Evolutionary conservation across 305 asterid genomes (phyloP).

Genomic region (Lippia alba): DNA sequence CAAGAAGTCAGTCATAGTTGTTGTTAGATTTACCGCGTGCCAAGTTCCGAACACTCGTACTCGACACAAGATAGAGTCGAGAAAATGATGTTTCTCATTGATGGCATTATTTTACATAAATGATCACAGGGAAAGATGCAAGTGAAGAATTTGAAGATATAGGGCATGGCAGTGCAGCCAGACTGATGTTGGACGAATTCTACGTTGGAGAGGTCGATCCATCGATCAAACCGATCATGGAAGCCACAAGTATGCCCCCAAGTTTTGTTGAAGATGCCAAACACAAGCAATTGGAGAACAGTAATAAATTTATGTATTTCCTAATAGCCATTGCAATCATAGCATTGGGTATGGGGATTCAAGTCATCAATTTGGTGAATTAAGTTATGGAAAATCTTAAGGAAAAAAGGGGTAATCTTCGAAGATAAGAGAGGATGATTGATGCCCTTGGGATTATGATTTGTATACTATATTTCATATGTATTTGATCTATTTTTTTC

Average conservation of each 20-base stretch:
- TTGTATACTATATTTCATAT: too few relatives aligned
- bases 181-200: constrained; percentile 76
- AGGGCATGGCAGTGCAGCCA: constrained; percentile 83
- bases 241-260: background rate
- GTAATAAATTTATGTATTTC: constrained; percentile 27
- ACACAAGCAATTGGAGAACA: background rate
- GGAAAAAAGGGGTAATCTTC: too few relatives aligned
- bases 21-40: too few relatives aligned
- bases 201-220: constrained; percentile 66
- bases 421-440: too few relatives aligned
- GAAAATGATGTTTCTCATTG: too few relatives aligned
- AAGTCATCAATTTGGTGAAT: constrained; percentile 28
- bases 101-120: background rate
- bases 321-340: constrained; percentile 28
- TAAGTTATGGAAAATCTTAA: too few relatives aligned
- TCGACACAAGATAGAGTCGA: too few relatives aligned
- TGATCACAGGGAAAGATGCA: constrained; percentile 64
- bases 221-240: constrained; percentile 11
- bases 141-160: constrained; percentile 79
- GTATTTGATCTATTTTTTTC: too few relatives aligned
- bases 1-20: too few relatives aligned
- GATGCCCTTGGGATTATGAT: too few relatives aligned
- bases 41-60: too few relatives aligned
- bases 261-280: constrained; percentile 15
- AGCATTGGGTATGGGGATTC: constrained; percentile 33